Percentiles rank a stretch among this genome's conserved stretches.
phyloP scores from a whole-genome alignment of 768 basidiomycete species.

The Rhodotorula babjevae region DNA sequence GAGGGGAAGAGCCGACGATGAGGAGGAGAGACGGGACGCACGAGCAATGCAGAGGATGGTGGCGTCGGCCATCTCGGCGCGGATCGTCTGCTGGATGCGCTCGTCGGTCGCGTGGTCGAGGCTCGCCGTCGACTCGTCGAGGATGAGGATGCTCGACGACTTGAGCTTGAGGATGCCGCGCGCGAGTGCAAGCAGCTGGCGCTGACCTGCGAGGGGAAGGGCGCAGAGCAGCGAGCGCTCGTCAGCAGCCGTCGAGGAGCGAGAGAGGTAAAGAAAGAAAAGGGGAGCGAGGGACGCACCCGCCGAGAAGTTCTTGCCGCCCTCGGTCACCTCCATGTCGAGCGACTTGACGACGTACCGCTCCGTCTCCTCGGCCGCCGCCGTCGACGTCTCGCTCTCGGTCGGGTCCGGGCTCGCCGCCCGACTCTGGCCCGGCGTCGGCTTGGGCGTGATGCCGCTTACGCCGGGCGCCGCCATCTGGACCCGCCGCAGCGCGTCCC shows the following conservation, averaged over 20 bases:
- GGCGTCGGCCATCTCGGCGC: slow-evolving; percentile 64
- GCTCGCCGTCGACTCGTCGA: slow-evolving; percentile 44
- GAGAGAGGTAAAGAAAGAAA: background rate
- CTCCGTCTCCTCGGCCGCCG: slow-evolving; percentile 22
- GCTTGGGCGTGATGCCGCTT: slow-evolving; percentile 8
- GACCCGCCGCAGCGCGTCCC: slow-evolving; percentile 42
- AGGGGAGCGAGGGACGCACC: slow-evolving; percentile 29
- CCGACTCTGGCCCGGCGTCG: slow-evolving; percentile 15
- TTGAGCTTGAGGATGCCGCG: slow-evolving; percentile 42
- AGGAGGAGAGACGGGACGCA: slow-evolving; percentile 51
- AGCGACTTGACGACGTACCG: slow-evolving; percentile 36
- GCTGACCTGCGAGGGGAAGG: slow-evolving; percentile 28
- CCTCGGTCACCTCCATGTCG: slow-evolving; percentile 34
- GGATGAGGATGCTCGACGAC: slow-evolving; percentile 41
- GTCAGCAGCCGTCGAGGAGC: background rate
- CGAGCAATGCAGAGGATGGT: slow-evolving; percentile 83
- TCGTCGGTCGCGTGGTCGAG: slow-evolving; percentile 42
- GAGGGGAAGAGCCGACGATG: background rate
- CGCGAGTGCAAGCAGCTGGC: slow-evolving; percentile 44
- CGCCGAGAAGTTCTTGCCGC: slow-evolving; percentile 43
- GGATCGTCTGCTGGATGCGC: slow-evolving; percentile 65
- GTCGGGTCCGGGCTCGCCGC: slow-evolving; percentile 1
- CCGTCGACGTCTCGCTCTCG: slow-evolving; percentile 7
- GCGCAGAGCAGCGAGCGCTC: background rate
- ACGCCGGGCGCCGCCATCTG: slow-evolving; percentile 39